Evolutionary conservation across 1,139 yeast species (phyloP), one percentile per base, ranked within the genome.

Genomic region (Yamadazyma epiphylla): DNA sequence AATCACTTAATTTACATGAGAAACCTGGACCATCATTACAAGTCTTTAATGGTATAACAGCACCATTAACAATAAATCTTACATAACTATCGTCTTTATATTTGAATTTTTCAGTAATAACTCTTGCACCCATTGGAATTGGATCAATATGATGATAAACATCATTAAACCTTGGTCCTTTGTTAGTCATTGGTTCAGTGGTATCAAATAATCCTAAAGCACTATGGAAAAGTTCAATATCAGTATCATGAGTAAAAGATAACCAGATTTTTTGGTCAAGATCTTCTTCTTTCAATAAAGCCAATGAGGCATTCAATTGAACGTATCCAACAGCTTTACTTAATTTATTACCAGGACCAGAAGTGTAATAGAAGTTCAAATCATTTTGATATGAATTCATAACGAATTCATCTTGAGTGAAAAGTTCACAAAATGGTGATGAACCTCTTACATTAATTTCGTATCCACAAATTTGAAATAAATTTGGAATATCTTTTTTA

Each of bases 1-100:
- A 79, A 25, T 66, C 64, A 4, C 56, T 49, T 26, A 74, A 48
- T 26, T 64, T 55, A 55, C 83, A 76, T 5, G 80, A 67, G 48
- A 72, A 77, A 0, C 79, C 80, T 0, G 81, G 80, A 3, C 82
- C 82, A 26, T 48, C 41, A 29, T 59, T 57, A 51, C 84, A 78
- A 16, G 50, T 51, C 8, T 68, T 64, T 25, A 75, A 50, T 1
- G 83, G 82, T 17, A 69, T 51, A 3, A 77, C 80, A 1, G 81
- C 77, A 38, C 74, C 80, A 46, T 77, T 77, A 26, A 75, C 57
- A 13, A 76, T 45, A 26, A 66, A 58, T 39, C 83, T 58, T 3
- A 77, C 69, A 41, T 56, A 78, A 12, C 64, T 46, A 6, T 50
- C 50, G 17, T 51, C 58, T 11, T 48, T 52, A 45, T 76, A 71